A percentile compares a stretch with the other conserved stretches of the same genome.
phyloP scores from a whole-genome alignment of 345 rosid genomes.

The Hibiscus syriacus region DNA sequence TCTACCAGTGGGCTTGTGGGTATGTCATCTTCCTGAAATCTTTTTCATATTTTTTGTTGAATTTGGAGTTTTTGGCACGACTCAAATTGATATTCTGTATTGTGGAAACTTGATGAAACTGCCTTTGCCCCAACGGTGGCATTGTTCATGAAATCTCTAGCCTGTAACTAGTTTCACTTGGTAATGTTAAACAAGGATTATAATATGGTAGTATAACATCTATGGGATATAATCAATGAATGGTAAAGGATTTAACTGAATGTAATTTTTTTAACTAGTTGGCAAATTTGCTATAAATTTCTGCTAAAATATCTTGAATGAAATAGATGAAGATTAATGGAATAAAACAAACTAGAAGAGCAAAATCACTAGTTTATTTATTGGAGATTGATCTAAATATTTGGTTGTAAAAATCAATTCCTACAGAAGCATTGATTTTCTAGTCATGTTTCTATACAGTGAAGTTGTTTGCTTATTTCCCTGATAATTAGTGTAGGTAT shows the following conservation, averaged over 20 bases:
- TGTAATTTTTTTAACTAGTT: not conserved
- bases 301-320: not conserved
- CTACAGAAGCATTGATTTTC: not conserved
- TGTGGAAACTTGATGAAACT: not conserved
- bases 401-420: not conserved
- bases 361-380: too few relatives aligned
- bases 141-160: not conserved
- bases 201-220: not conserved
- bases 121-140: not conserved
- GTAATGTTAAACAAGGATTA: not conserved
- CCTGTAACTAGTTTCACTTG: not conserved
- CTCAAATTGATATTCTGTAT: not conserved
- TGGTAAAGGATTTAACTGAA: not conserved
- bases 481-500: not conserved
- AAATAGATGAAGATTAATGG: not conserved
- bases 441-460: not conserved
- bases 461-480: too few relatives aligned
- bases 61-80: not conserved
- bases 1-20: conserved; percentile 90
- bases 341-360: not conserved
- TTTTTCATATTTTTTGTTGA: not conserved
- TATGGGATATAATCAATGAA: too few relatives aligned
- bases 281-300: not conserved
- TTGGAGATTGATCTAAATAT: too few relatives aligned
- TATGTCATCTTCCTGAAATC: conserved; percentile 24